These are phyloP conservation scores for Serendipita sp. DNA, from an alignment of 768 basidiomycete species.

Conservation along the genomic window DNA sequence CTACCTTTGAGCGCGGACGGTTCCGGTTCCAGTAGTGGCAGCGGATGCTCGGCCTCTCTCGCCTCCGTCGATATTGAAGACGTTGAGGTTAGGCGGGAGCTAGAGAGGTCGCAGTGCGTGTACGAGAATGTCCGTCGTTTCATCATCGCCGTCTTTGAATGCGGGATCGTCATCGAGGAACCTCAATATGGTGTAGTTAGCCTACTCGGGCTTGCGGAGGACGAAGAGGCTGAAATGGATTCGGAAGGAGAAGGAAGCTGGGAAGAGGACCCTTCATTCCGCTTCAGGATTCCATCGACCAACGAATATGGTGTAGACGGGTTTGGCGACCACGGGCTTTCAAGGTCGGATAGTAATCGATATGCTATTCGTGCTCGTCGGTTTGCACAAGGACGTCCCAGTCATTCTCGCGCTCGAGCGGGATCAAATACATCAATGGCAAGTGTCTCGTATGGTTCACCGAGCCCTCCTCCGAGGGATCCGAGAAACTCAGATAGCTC, in stretches of 20 bases:
- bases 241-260: slow-evolving; percentile 1
- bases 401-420: neutral
- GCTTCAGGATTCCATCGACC: neutral
- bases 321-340: neutral
- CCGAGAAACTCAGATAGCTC: neutral
- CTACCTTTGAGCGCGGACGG: neutral
- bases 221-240: neutral
- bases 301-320: neutral
- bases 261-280: neutral
- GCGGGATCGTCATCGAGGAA: neutral
- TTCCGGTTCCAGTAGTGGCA: neutral
- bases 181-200: neutral
- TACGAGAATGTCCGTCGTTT: neutral
- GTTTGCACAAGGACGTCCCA: neutral
- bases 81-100: neutral
- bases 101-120: neutral
- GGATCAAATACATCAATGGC: neutral
- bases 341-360: neutral
- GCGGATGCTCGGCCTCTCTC: neutral
- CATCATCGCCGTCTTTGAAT: slow-evolving; percentile 2
- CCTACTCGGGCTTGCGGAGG: neutral
- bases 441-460: neutral
- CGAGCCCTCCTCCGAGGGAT: neutral
- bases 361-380: slow-evolving; percentile 4
- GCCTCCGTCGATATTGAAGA: slow-evolving; percentile 3